A percentile compares a stretch with the other conserved stretches of the same genome.
phyloP scores from a whole-genome alignment of 225 moss, liverwort and hornwort species.

The Physcomitrium patens region DNA sequence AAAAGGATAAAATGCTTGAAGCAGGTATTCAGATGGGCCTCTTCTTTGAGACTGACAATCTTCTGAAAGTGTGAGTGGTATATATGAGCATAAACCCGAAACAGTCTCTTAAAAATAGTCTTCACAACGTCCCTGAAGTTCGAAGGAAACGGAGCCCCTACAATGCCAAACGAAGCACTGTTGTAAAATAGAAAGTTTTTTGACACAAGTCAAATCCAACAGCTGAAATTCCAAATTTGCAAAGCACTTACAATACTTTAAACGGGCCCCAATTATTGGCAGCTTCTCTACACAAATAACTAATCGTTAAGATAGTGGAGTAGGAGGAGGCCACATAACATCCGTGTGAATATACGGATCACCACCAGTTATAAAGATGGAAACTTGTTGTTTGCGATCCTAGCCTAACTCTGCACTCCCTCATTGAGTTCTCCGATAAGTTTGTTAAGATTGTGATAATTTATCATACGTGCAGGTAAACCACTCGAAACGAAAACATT shows the following conservation, averaged over 20 bases:
- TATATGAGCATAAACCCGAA: constrained; percentile 96
- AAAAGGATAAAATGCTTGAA: constrained; percentile 99
- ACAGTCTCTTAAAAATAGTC: constrained; percentile 97
- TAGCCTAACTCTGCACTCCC: not conserved
- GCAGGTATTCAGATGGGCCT: constrained; percentile 99
- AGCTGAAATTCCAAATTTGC: not conserved
- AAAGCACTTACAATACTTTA: not conserved
- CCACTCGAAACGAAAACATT: not conserved
- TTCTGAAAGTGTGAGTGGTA: constrained; percentile 99
- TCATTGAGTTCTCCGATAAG: not conserved
- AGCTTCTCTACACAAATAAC: not conserved
- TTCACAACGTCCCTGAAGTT: constrained; percentile 98
- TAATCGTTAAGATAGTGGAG: not conserved
- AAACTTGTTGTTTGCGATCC: not conserved
- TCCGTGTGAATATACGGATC: constrained; percentile 10
- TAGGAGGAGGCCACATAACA: not conserved
- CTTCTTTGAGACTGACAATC: constrained; percentile 95
- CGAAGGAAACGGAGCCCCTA: constrained; percentile 89
- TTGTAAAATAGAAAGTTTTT: not conserved
- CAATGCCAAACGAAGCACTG: constrained; percentile 19
- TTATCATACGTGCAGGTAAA: constrained; percentile 11
- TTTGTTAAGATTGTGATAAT: not conserved
- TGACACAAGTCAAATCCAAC: not conserved
- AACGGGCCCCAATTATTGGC: not conserved
- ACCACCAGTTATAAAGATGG: not conserved